Evolutionary conservation across 768 basidiomycete species (phyloP).

Genomic region (Kwoniella sp.): DNA sequence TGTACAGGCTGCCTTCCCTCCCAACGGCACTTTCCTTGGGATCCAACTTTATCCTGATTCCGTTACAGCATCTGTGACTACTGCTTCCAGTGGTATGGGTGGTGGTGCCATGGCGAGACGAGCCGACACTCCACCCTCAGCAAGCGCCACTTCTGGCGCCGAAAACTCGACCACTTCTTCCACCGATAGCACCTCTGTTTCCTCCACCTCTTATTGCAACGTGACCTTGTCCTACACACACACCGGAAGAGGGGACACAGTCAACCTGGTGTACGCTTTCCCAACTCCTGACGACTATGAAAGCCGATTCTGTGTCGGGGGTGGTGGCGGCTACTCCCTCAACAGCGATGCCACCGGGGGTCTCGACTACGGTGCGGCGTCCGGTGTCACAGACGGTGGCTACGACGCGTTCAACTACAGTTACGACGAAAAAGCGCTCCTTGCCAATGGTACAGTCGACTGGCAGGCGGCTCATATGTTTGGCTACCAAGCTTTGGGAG

Average conservation of each 20-base stretch:
- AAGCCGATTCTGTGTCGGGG: slow-evolving; percentile 8
- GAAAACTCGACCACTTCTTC: too few species aligned
- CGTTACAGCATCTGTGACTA: slow-evolving; percentile 5
- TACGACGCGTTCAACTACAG: slow-evolving; percentile 6
- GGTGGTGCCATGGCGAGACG: background rate
- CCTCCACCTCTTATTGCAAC: slow-evolving; percentile 7
- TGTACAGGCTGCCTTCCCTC: background rate
- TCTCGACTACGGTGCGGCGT: slow-evolving; percentile 17
- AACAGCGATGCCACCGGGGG: slow-evolving; percentile 10
- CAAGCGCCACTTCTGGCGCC: background rate
- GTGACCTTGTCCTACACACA: slow-evolving; percentile 11
- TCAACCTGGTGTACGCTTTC: slow-evolving; percentile 4
- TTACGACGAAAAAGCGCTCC: slow-evolving; percentile 6
- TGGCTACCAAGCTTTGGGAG: slow-evolving; percentile 18
- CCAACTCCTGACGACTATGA: slow-evolving; percentile 3
- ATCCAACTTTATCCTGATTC: background rate
- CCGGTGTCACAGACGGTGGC: slow-evolving; percentile 22
- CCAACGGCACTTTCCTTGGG: slow-evolving; percentile 13
- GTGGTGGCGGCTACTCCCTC: slow-evolving; percentile 17
- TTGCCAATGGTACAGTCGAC: slow-evolving; percentile 17
- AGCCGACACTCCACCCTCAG: background rate
- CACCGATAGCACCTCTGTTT: too few species aligned
- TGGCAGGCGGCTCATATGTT: slow-evolving; percentile 14
- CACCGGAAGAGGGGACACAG: background rate
- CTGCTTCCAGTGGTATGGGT: background rate